Percentiles rank a stretch among this genome's conserved stretches.
These are phyloP conservation scores for Fistulifera pelliculosa DNA, from an alignment of 108 stramenopile species.

Conservation along the genomic window DNA sequence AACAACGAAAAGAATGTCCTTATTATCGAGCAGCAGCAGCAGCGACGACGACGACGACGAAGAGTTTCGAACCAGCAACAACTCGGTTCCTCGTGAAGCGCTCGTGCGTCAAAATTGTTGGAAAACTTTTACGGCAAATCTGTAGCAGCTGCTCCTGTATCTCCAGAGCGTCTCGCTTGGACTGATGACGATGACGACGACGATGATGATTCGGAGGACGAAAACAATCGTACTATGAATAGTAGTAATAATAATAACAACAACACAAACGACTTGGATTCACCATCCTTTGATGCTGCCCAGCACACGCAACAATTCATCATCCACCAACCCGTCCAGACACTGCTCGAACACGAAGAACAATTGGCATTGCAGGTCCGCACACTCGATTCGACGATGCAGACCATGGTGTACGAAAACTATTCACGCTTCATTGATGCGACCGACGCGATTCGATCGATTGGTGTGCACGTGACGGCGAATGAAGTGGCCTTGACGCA, in stretches of 20 bases:
- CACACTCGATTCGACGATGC: conserved; percentile 91
- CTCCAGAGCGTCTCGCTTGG: background rate
- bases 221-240: background rate
- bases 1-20: too few relatives aligned
- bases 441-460: conserved; percentile 90
- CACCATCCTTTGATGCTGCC: conserved; percentile 50
- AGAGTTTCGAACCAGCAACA: background rate
- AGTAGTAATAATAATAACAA: background rate
- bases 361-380: conserved; percentile 64
- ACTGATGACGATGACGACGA: conserved; percentile 11
- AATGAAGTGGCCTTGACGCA: conserved; percentile 36
- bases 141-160: conserved; percentile 12
- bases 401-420: conserved; percentile 98
- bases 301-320: conserved; percentile 54
- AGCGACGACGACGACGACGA: too few relatives aligned
- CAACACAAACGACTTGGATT: conserved; percentile 51
- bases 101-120: conserved; percentile 69
- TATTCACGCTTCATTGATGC: conserved; percentile 98
- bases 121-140: conserved; percentile 78
- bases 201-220: conserved; percentile 21
- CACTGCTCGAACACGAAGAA: conserved; percentile 66
- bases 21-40: too few relatives aligned
- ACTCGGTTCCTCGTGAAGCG: conserved; percentile 57
- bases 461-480: conserved; percentile 58
- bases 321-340: conserved; percentile 31